Evolutionary conservation across 2,329 filamentous ascomycete genomes (phyloP), one percentile per base, ranked within the genome.

Genomic region (Teratosphaeria epicoccoides): DNA sequence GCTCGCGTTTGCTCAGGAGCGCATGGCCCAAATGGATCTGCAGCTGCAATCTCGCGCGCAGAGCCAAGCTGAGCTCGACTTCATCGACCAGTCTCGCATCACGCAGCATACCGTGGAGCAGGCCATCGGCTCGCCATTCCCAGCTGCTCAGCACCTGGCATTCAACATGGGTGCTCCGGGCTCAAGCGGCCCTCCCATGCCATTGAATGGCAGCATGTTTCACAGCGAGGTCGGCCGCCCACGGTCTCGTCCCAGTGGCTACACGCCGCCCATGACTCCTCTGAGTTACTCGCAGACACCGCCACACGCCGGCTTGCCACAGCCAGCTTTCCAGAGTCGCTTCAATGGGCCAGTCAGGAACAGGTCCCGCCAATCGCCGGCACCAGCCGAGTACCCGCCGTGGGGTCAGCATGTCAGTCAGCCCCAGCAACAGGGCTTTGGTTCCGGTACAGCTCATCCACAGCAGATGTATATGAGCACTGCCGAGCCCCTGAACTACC

Each of bases 401-500:
- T 43, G 46, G 50, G 22, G 66, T n/a, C 68, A 69, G 48, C 49
- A 50, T 24, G 47, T 51, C n/a, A 49, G 51, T 12, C 52, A 52
- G 43, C 22, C 28, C 23, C 54, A 56, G 25, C 37, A 33, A 26
- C 49, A 49, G 24, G 44, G 40, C 24, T 48, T 17, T 12, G 28
- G 14, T 20, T 40, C 33, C 9, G 33, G 33, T 9, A 17, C 14
- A 40, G 26, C 46, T n/a, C 20, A 23, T 28, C 51, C 77, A 67
- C 73, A 52, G 43, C 24, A 24, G 29, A 22, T 22, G 24, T 96
- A 94, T 66, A 74, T 96, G 24, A 84, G 87, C 10, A 85, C 89
- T 3, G 86, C 87, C 6, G 93, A 98, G 70, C 93, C 91, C 10
- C 79, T 97, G 63, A 97, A 98, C 71, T 98, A 97, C 65, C 89